These are phyloP conservation scores for Dothideomycetidae sp. DNA, from an alignment of 2,329 filamentous ascomycete species.

Conservation along the genomic window DNA sequence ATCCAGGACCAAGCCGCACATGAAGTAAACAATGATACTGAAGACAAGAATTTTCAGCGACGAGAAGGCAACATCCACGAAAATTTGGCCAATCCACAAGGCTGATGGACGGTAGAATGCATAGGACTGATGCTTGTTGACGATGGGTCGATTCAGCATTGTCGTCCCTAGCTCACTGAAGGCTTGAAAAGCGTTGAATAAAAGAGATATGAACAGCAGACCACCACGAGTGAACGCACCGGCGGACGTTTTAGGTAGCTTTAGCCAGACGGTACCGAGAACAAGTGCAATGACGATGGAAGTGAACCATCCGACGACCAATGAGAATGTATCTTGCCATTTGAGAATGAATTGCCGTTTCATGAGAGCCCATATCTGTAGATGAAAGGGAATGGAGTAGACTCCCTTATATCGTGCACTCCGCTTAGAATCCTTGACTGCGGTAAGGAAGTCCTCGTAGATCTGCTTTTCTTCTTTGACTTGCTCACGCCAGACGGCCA, in stretches of 20 bases:
- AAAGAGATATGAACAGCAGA: slow-evolving; percentile 62
- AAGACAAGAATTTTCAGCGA: slow-evolving; percentile 58
- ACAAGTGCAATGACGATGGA: slow-evolving; percentile 63
- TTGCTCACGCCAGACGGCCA: slow-evolving; percentile 51
- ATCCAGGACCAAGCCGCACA: slow-evolving; percentile 54
- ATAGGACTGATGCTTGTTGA: slow-evolving; percentile 75
- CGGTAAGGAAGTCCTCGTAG: slow-evolving; percentile 61
- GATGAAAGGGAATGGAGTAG: slow-evolving; percentile 69
- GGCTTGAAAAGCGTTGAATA: slow-evolving; percentile 81
- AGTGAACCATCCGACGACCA: slow-evolving; percentile 57
- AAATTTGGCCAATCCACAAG: slow-evolving; percentile 69
- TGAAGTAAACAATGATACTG: slow-evolving; percentile 65
- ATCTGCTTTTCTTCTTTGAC: slow-evolving; percentile 51
- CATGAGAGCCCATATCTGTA: slow-evolving; percentile 72
- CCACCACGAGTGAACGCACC: slow-evolving; percentile 72
- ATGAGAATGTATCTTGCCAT: slow-evolving; percentile 70
- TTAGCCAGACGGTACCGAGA: slow-evolving; percentile 63
- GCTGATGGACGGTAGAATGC: slow-evolving; percentile 72
- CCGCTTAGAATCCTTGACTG: slow-evolving; percentile 66
- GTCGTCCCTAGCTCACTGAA: slow-evolving; percentile 63
- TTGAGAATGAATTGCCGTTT: slow-evolving; percentile 75
- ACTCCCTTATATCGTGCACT: slow-evolving; percentile 58
- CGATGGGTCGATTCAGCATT: slow-evolving; percentile 61
- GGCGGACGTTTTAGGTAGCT: slow-evolving; percentile 47
- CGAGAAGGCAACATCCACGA: slow-evolving; percentile 58